Evolutionary conservation across 2,329 filamentous ascomycete species (phyloP), one percentile per base, ranked within the genome.

Genomic region (Colletotrichum tropicale): DNA sequence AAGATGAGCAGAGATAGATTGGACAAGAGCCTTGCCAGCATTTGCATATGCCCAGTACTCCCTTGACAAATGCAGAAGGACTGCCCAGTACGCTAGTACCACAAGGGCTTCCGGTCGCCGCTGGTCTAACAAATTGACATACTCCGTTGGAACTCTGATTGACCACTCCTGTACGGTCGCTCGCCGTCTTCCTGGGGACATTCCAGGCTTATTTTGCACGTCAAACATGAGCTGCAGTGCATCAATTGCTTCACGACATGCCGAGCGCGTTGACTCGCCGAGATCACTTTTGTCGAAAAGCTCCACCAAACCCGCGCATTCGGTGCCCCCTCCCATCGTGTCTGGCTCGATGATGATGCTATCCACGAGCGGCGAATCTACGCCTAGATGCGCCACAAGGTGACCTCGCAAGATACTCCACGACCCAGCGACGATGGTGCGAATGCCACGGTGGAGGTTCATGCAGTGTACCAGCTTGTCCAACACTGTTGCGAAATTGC

Each of bases 361-460:
- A 8, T 73, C 26, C 12, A 69, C 24, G 5, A 73, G 64, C 5
- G 26, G n/a, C n/a, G 55, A 68, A 18, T 66, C 70, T 12, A 36
- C 8, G 5, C 70, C 70, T 21, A 73, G 15, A 8, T 73, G 65
- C 0, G 36, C 56, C 32, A 62, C 56, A 6, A 73, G 26, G 2
- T 73, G 70, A 2, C 26, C 30, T 16, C 65, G 24, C 1, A 74
- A 10, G 3, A 21, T 36, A 0, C 18, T 8, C 71, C 71, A 74
- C 10, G 71, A 70, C 18, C 71, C 67, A 56, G 56, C 67, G n/a
- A 86, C 82, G 48, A 87, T 81, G 32, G 81, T 80, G 9, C 83
- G 82, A 16, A 89, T 82, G 21, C 87, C 87, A 5, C 85, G 83
- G 75, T 88, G 86, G 18, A 89, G 81, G 64, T 81, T 80, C 26